A percentile compares a stretch with the other conserved stretches of the same genome.
These are phyloP conservation scores for Linderniella brevidens DNA, from an alignment of 257 asterid species.

Conservation along the genomic window DNA sequence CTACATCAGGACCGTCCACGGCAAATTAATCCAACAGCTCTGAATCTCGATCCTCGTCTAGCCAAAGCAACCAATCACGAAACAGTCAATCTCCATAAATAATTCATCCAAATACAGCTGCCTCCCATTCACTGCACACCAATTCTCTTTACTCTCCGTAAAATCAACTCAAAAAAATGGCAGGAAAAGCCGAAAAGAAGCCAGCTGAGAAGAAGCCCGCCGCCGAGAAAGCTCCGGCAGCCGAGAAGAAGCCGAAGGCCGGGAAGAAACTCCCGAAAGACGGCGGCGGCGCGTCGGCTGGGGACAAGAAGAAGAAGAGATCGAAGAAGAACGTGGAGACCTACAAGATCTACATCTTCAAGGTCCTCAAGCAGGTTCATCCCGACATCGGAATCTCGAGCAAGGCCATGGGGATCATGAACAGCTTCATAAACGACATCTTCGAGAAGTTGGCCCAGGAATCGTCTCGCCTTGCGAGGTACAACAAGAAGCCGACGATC, in stretches of 20 bases:
- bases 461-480: slow-evolving; percentile 35
- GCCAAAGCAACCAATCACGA: too few species aligned
- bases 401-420: slow-evolving; percentile 78
- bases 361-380: slow-evolving; percentile 63
- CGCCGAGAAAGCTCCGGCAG: slow-evolving; percentile 9
- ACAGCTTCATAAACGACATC: slow-evolving; percentile 63
- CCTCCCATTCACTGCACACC: too few species aligned
- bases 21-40: too few species aligned
- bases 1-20: too few species aligned
- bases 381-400: slow-evolving; percentile 67
- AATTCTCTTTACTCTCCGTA: too few species aligned
- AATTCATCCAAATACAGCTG: too few species aligned
- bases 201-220: slow-evolving; percentile 6
- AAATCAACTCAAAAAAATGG: not conserved
- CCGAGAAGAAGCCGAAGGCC: slow-evolving; percentile 9
- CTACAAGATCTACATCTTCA: slow-evolving; percentile 73
- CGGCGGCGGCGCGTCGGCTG: slow-evolving; percentile 10
- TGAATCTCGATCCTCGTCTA: too few species aligned
- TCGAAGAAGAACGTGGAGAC: slow-evolving; percentile 40
- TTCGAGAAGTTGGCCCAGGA: slow-evolving; percentile 68
- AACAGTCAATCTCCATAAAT: too few species aligned
- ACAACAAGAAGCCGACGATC: slow-evolving; percentile 64
- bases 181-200: slow-evolving; percentile 4
- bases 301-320: slow-evolving; percentile 53
- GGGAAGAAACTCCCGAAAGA: slow-evolving; percentile 10